These are phyloP conservation scores for Candida gigantensis DNA, from an alignment of 1,139 yeast genomes.

Conservation along the genomic window DNA sequence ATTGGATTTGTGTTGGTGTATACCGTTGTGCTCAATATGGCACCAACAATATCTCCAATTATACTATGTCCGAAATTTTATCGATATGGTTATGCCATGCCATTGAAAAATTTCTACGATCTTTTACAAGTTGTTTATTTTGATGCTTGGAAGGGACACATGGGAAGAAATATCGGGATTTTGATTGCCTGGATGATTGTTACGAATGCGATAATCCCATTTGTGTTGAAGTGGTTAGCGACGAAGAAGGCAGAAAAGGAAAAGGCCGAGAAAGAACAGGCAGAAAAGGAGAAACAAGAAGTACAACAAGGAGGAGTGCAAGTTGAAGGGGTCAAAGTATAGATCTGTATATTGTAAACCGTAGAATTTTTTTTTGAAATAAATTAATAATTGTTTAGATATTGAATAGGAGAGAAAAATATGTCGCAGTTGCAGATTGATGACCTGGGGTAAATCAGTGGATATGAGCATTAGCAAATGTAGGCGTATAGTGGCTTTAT, in stretches of 20 bases:
- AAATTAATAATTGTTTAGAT: too few species aligned
- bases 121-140: conserved; percentile 47
- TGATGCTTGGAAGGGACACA: conserved; percentile 44
- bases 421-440: too few species aligned
- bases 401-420: too few species aligned
- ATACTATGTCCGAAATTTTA: conserved; percentile 46
- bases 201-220: conserved; percentile 41
- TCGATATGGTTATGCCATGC: conserved; percentile 54
- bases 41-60: conserved; percentile 51
- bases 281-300: not conserved
- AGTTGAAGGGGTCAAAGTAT: too few species aligned
- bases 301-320: not conserved
- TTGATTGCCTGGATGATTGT: conserved; percentile 49
- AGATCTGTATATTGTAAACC: too few species aligned
- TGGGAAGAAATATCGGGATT: conserved; percentile 51
- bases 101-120: conserved; percentile 49
- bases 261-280: conserved; percentile 1
- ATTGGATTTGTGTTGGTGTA: conserved; percentile 51
- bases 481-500: too few species aligned
- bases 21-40: conserved; percentile 45
- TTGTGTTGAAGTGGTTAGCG: conserved; percentile 30
- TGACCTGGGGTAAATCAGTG: too few species aligned
- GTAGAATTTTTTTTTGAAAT: too few species aligned
- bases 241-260: conserved; percentile 17
- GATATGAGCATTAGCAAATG: too few species aligned